Base-by-base conservation (phyloP, 345 rosid genomes). In the Firmiana major region DNA sequence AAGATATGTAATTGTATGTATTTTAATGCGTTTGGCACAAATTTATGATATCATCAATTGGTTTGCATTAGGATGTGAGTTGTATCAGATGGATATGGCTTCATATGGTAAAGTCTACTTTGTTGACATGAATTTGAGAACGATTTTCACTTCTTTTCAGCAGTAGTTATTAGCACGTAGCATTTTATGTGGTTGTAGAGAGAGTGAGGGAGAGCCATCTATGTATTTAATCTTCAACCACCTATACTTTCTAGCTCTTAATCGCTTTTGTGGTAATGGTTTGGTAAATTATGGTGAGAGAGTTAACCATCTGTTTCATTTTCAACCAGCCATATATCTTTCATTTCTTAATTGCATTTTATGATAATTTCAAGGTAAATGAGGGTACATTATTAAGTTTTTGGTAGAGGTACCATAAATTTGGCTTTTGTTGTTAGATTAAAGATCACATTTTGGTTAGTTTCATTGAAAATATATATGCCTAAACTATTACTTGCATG, bases 21-120 rank as follows among this genome's bases (percentile, higher is more conserved):
- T 60, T 59, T 17, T 62, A 31, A 45, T 80, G 42, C 4, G 17
- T 21, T 43, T 53, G n/a, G 16, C 24, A 17, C 38, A 13, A 74
- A 60, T 43, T 36, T 74, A 59, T 0, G 24, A 26, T 74, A 60
- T 9, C 53, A 60, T 45, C 15, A 45, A 45, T 42, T 38, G 17
- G 15, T 74, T 74, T 60, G 54, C 67, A 24, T 74, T 22, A 74
- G 68, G 57, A 16, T 43, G 24, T 34, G 63, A 71, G 42, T 34
- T 74, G 54, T 67, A 67, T 67, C 36, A 53, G 31, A 36, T 55
- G 49, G 36, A 38, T 34, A 0, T 58, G 28, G 60, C 26, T 55
- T n/a, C 24, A 28, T 26, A 17, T 28, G 43, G 46, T 51, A 53
- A 38, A 58, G 63, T 22, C 42, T 63, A 28, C 28, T 22, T 21